Conservation (phyloP, 164 flowering plant genomes). For the Stephania japonica region DNA sequence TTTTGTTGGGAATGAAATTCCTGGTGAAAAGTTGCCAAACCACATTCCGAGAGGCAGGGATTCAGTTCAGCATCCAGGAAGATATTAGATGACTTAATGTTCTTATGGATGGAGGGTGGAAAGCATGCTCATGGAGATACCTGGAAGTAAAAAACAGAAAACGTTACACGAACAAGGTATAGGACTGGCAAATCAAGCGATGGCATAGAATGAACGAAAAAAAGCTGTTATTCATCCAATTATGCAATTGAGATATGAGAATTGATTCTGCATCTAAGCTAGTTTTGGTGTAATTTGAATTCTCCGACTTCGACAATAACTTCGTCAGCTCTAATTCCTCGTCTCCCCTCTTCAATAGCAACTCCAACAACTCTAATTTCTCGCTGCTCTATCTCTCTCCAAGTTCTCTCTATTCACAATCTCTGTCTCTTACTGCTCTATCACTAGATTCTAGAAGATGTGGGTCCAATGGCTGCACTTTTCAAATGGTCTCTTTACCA, state of each 20-base stretch:
- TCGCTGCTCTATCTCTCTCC: too few species aligned
- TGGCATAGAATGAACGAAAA: neutral
- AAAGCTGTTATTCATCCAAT: neutral
- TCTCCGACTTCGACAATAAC: too few species aligned
- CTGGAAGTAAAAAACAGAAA: constrained; percentile 26
- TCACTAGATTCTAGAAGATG: too few species aligned
- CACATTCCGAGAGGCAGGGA: constrained; percentile 71
- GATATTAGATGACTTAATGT: constrained; percentile 75
- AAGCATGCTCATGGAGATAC: constrained; percentile 86
- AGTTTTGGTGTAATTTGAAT: too few species aligned
- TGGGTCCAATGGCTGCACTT: too few species aligned
- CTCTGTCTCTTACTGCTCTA: too few species aligned
- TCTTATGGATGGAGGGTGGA: constrained; percentile 64
- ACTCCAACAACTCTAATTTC: too few species aligned
- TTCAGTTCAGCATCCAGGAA: constrained; percentile 74
- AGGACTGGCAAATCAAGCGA: neutral
- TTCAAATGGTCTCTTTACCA: too few species aligned
- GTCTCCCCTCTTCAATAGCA: too few species aligned
- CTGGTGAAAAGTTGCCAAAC: constrained; percentile 60
- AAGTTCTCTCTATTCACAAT: too few species aligned
- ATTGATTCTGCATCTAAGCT: neutral
- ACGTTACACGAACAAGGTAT: neutral
- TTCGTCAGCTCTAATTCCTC: too few species aligned
- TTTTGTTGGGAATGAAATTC: constrained; percentile 19
- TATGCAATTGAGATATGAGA: neutral